phyloP scores from a whole-genome alignment of 306 rosid species.

The Cotoneaster glaucophyllus region DNA sequence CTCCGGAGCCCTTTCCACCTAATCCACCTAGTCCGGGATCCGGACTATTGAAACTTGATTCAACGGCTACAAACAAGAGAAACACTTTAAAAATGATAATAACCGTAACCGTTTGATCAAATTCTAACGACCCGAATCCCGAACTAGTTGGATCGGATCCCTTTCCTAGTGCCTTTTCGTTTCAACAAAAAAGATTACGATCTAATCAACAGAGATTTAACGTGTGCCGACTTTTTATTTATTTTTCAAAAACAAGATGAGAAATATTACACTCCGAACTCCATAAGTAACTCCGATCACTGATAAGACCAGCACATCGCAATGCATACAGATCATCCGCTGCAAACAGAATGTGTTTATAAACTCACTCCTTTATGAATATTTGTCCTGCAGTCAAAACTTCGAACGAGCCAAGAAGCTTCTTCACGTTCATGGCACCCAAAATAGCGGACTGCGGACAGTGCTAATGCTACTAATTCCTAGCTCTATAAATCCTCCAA shows the following conservation, averaged over 20 bases:
- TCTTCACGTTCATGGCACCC: slow-evolving; percentile 17
- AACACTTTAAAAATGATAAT: too few relatives aligned
- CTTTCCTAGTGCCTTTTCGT: too few relatives aligned
- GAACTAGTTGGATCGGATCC: too few relatives aligned
- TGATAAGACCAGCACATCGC: too few relatives aligned
- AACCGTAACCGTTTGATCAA: too few relatives aligned
- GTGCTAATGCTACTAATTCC: slow-evolving; percentile 18
- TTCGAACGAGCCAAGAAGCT: slow-evolving; percentile 4
- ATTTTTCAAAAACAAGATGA: background rate
- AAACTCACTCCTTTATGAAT: background rate
- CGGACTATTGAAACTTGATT: too few relatives aligned
- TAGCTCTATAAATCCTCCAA: slow-evolving; percentile 21
- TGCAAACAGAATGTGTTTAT: background rate
- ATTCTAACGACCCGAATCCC: too few relatives aligned
- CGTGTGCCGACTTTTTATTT: background rate
- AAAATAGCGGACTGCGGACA: slow-evolving; percentile 9
- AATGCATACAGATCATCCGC: background rate
- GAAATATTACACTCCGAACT: background rate
- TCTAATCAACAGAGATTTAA: background rate
- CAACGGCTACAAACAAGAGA: too few relatives aligned
- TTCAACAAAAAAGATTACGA: background rate
- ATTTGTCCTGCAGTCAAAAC: slow-evolving; percentile 7
- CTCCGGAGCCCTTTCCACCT: too few relatives aligned
- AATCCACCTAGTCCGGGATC: too few relatives aligned
- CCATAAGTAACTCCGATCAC: background rate